Evolutionary conservation across 345 rosid species (phyloP).

Genomic region (Abelmoschus esculentus): DNA sequence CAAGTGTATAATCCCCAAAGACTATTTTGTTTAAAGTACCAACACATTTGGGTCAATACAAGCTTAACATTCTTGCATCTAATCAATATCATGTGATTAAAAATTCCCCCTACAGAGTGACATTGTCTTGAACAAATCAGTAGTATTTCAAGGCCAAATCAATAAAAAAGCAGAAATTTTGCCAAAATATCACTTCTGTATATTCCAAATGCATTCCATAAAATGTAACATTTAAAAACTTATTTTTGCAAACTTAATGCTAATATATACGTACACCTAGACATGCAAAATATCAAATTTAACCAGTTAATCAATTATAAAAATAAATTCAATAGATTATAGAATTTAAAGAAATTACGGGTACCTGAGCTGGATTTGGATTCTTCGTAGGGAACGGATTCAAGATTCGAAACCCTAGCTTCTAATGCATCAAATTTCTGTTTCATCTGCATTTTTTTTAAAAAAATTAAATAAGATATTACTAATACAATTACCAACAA

Average conservation of each 20-base stretch:
- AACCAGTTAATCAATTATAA: not conserved
- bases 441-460: conserved; percentile 25
- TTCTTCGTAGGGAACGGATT: conserved; percentile 33
- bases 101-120: too few relatives aligned
- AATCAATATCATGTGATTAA: too few relatives aligned
- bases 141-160: not conserved
- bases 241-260: not conserved
- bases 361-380: conserved; percentile 48
- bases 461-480: not conserved
- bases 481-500: not conserved
- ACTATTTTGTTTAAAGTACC: not conserved
- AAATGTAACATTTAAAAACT: not conserved
- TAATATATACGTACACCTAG: not conserved
- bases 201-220: not conserved
- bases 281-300: too few relatives aligned
- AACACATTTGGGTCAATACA: not conserved
- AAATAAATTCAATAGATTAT: not conserved
- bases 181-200: not conserved
- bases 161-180: not conserved
- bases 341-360: not conserved
- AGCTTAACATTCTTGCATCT: not conserved
- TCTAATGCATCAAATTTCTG: conserved; percentile 54
- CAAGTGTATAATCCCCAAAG: not conserved
- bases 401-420: conserved; percentile 52
- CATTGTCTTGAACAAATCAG: not conserved